Base-by-base conservation (phyloP, 345 rosid species). In the Kernera saxatilis region DNA sequence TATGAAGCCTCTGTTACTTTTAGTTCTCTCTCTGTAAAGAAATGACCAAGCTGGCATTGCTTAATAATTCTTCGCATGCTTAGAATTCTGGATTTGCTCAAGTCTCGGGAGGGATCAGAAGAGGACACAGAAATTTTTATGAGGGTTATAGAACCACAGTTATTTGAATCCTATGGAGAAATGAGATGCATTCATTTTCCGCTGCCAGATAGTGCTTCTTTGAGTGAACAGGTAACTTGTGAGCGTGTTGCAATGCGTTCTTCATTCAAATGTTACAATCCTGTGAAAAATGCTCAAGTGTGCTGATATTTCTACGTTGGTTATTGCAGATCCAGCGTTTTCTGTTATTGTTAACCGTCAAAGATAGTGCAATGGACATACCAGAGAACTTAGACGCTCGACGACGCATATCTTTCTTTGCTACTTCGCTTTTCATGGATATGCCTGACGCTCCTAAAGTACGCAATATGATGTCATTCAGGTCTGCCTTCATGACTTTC, bases 341-440 rank as follows among this genome's bases (percentile, higher is more conserved):
- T 67, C 86, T 82, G 61, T 81, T 89, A 77, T 70, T 93, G 83
- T 82, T 93, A 74, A 87, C 90, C 13, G 77, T 86, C 80, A 86
- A 79, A 83, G 98, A 93, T 73, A 83, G 82, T 75, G 96, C 97
- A 62, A 83, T 89, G 90, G 97, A 91, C 78, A 78, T 93, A 72
- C 98, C 98, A 57, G 79, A 78, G 27, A 93, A 93, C 69, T 64
- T 93, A 71, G 97, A 93, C 33, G 98, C 97, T 72, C 83, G 83
- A 43, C 83, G 97, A 55, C 96, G 97, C 41, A 75, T 93, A 61
- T 91, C 96, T 40, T 93, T 91, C 84, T 93, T 90, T 77, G 97
- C 97, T 65, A 90, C 98, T 73, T 93, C 98, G 30, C 91, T 93
- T 73, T 93, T 93, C 77, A 88, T 87, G 86, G 86, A 85, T 80